These are phyloP conservation scores for Fraxinus sp. DNA, from an alignment of 305 asterid species.

Conservation along the genomic window DNA sequence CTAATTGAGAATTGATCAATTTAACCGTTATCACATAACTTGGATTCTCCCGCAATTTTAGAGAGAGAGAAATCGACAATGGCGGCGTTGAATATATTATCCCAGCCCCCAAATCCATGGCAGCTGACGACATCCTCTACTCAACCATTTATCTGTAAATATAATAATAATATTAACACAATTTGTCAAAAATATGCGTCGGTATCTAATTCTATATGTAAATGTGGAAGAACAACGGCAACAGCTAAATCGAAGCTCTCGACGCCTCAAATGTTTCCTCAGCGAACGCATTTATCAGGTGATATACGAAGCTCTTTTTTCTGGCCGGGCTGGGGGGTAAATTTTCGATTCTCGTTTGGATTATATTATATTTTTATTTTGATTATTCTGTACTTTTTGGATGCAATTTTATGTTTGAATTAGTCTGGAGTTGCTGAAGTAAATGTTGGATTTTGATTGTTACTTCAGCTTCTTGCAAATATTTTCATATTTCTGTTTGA, in stretches of 20 bases:
- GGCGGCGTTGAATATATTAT: conserved; percentile 51
- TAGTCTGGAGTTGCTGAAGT: neutral
- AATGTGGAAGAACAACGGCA: conserved; percentile 20
- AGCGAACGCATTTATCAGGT: conserved; percentile 46
- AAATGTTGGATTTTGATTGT: conserved; percentile 2
- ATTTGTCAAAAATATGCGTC: conserved; percentile 16
- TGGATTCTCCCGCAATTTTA: conserved; percentile 27
- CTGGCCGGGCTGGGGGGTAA: neutral
- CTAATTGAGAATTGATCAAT: neutral
- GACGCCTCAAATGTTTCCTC: conserved; percentile 33
- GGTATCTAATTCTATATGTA: neutral
- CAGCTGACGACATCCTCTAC: conserved; percentile 37
- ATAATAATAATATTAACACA: conserved; percentile 20
- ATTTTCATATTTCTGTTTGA: neutral
- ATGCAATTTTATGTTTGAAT: neutral
- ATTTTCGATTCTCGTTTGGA: neutral
- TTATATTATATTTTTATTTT: neutral
- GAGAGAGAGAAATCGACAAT: conserved; percentile 35
- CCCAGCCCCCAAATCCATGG: conserved; percentile 38
- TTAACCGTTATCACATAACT: conserved; percentile 24
- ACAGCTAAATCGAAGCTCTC: conserved; percentile 23
- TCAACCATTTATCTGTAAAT: conserved; percentile 24
- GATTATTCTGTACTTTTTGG: neutral
- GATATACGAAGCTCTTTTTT: neutral
- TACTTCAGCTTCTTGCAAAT: neutral